A percentile compares a stretch with the other conserved stretches of the same genome.
Conservation (phyloP, 805 yeast species). For the Teunomyces atbi region DNA sequence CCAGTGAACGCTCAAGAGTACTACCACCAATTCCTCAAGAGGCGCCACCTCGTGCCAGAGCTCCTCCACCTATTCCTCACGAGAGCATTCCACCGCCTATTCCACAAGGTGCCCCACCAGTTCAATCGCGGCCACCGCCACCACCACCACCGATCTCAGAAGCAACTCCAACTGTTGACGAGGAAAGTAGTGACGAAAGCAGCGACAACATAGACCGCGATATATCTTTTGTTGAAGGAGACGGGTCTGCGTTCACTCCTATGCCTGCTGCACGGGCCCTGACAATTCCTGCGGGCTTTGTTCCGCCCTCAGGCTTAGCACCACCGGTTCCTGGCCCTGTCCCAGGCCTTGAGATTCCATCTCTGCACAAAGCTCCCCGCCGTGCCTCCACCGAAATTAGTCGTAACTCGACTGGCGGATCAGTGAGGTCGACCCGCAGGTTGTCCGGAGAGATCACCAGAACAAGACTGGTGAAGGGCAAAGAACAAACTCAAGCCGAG, state of each 20-base stretch:
- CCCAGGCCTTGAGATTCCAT: neutral
- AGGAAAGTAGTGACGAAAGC: conserved; percentile 4
- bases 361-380: neutral
- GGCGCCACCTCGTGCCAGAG: neutral
- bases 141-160: conserved; percentile 11
- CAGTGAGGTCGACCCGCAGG: conserved; percentile 10
- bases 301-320: conserved; percentile 12
- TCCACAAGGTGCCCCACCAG: conserved; percentile 16
- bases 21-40: conserved; percentile 17
- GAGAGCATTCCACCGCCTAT: conserved; percentile 11
- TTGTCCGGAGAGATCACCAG: conserved; percentile 11
- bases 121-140: conserved; percentile 7
- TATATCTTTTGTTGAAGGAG: conserved; percentile 16
- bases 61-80: conserved; percentile 4
- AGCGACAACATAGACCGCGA: conserved; percentile 12
- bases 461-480: conserved; percentile 15
- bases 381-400: conserved; percentile 15
- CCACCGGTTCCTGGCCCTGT: conserved; percentile 11
- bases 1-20: conserved; percentile 1
- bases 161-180: conserved; percentile 5
- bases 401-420: conserved; percentile 12
- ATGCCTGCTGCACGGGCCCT: conserved; percentile 11
- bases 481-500: conserved; percentile 31
- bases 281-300: conserved; percentile 13
- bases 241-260: conserved; percentile 27